These are phyloP conservation scores for Cardamine chenopodiifolia DNA, from an alignment of 345 rosid genomes.

Conservation along the genomic window DNA sequence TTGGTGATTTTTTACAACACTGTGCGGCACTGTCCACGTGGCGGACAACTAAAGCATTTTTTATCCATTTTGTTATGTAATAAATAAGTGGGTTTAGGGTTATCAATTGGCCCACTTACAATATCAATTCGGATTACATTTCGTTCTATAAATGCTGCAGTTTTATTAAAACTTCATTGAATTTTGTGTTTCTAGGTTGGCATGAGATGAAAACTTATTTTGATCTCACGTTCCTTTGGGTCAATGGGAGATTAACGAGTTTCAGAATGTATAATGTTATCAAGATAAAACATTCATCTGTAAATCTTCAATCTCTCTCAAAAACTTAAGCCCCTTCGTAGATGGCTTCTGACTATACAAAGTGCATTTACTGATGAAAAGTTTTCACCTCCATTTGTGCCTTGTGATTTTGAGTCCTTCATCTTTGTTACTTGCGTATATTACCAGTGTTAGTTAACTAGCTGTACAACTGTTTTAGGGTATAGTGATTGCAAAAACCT, in stretches of 20 bases:
- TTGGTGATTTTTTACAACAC: not conserved
- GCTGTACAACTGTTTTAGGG: conserved; percentile 45
- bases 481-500: conserved; percentile 69
- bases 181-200: no score
- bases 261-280: conserved; percentile 54
- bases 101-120: conserved; percentile 23
- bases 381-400: not conserved
- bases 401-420: not conserved
- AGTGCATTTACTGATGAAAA: no score
- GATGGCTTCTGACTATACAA: no score
- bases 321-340: no score
- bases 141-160: conserved; percentile 60
- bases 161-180: conserved; percentile 28
- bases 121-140: not conserved
- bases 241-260: conserved; percentile 42
- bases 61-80: not conserved
- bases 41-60: not conserved
- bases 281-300: conserved; percentile 69
- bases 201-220: no score
- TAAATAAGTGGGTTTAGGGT: conserved; percentile 14
- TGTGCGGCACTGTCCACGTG: conserved; percentile 26
- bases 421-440: conserved; percentile 5
- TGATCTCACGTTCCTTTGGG: no score
- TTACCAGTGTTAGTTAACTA: conserved; percentile 8
- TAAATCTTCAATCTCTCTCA: conserved; percentile 76